Conservation (phyloP, 331 rosid genomes). For the Rhamnella rubrinervis region DNA sequence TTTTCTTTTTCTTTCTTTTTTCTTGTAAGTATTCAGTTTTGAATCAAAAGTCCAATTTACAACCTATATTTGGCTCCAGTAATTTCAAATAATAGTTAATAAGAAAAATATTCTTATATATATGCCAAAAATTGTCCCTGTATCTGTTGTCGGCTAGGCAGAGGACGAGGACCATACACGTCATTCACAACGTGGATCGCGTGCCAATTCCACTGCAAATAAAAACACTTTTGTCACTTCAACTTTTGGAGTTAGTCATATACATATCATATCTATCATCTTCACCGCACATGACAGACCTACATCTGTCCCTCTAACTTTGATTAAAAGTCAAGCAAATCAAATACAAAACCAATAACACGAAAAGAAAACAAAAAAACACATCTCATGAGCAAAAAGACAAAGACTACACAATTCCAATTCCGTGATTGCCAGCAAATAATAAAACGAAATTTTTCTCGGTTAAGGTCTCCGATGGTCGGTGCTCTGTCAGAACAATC, state of each 20-base stretch:
- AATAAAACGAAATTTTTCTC: background rate
- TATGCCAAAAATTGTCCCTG: too few species aligned
- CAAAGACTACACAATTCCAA: background rate
- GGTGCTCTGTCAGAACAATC: constrained; percentile 35
- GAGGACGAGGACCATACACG: too few species aligned
- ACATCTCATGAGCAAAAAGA: background rate
- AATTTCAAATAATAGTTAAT: too few species aligned
- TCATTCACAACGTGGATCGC: background rate
- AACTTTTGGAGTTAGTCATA: background rate
- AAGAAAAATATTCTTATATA: too few species aligned
- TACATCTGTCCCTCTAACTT: background rate
- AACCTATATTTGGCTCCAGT: too few species aligned
- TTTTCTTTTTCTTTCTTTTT: too few species aligned
- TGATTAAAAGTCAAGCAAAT: constrained; percentile 21
- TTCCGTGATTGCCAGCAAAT: background rate
- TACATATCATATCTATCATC: background rate
- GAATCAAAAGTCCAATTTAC: too few species aligned
- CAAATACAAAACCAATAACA: background rate
- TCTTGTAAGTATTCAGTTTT: too few species aligned
- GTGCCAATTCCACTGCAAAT: background rate
- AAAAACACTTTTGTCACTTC: background rate
- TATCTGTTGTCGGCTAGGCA: too few species aligned
- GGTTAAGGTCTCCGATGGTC: constrained; percentile 5
- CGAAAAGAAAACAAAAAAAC: background rate
- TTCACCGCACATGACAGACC: background rate